phyloP scores from a whole-genome alignment of 176 grass and related monocot species.

The Avena eriantha region DNA sequence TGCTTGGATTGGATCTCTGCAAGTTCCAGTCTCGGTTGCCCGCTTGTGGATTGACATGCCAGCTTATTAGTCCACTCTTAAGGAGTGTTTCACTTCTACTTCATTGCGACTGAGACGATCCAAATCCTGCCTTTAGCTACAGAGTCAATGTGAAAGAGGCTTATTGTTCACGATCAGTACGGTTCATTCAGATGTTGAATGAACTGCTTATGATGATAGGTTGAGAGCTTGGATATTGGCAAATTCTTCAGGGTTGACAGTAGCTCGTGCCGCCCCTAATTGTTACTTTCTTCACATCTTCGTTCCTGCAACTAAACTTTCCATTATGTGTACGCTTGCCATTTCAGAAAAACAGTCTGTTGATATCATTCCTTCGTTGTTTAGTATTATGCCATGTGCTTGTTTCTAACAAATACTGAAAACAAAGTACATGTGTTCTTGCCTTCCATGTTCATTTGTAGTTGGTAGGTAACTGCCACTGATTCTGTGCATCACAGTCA shows the following conservation, averaged over 20 bases:
- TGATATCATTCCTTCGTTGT: background rate
- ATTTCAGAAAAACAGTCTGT: background rate
- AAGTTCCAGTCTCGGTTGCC: background rate
- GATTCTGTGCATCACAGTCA: background rate
- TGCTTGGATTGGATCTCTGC: slow-evolving; percentile 12
- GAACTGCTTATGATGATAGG: background rate
- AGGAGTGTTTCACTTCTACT: background rate
- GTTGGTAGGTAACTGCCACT: background rate
- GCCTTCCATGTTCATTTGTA: background rate
- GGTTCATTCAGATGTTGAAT: background rate
- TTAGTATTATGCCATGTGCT: background rate
- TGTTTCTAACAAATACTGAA: background rate
- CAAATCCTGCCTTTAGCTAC: background rate
- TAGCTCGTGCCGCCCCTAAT: background rate
- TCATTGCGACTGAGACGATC: background rate
- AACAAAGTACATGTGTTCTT: background rate
- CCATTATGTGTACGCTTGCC: background rate
- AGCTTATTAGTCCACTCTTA: background rate
- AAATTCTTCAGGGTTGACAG: background rate
- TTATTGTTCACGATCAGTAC: background rate
- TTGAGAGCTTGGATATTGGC: background rate
- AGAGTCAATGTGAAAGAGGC: background rate
- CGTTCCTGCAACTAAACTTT: background rate
- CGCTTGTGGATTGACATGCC: background rate
- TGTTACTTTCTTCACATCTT: background rate